Conservation (phyloP, 495 filamentous ascomycete genomes). For the Sordaria brevicollis region DNA sequence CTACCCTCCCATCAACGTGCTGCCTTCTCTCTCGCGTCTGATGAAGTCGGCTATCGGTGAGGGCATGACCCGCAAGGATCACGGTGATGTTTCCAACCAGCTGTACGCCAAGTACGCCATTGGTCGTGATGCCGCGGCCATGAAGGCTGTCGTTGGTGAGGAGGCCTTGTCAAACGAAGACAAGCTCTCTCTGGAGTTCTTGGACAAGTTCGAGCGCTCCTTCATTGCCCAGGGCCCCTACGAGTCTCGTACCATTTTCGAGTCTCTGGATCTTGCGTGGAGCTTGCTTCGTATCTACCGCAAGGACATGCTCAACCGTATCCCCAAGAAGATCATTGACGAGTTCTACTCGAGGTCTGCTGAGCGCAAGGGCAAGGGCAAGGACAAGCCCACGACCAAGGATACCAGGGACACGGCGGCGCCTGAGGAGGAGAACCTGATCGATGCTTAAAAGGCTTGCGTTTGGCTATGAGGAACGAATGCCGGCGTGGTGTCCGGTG, state of each 20-base stretch:
- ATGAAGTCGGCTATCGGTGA: constrained; percentile 99
- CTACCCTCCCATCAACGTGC: constrained; percentile 98
- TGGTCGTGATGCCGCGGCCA: constrained; percentile 91
- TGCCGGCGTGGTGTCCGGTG: constrained; percentile 3
- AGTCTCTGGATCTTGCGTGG: constrained; percentile 94
- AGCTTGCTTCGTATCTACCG: constrained; percentile 91
- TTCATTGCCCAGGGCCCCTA: constrained; percentile 92
- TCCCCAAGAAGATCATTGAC: constrained; percentile 85
- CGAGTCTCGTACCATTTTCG: constrained; percentile 78
- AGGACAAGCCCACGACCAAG: constrained; percentile 47
- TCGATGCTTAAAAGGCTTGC: constrained; percentile 45
- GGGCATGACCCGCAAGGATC: constrained; percentile 88
- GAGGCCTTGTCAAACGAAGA: constrained; percentile 92
- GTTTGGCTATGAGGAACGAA: background rate
- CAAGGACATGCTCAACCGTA: constrained; percentile 94
- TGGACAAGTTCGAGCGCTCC: constrained; percentile 91
- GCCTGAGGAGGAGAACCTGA: constrained; percentile 52
- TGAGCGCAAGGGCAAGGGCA: constrained; percentile 43
- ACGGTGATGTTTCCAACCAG: constrained; percentile 98
- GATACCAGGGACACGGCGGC: constrained; percentile 43
- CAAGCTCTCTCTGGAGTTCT: constrained; percentile 94
- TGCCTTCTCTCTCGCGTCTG: constrained; percentile 95
- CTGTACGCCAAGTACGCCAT: constrained; percentile 99
- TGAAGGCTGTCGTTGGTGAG: constrained; percentile 99
- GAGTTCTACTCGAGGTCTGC: constrained; percentile 76